A percentile compares a stretch with the other conserved stretches of the same genome.
Conservation (phyloP, 345 rosid genomes). For the Eucalyptus lansdowneana region DNA sequence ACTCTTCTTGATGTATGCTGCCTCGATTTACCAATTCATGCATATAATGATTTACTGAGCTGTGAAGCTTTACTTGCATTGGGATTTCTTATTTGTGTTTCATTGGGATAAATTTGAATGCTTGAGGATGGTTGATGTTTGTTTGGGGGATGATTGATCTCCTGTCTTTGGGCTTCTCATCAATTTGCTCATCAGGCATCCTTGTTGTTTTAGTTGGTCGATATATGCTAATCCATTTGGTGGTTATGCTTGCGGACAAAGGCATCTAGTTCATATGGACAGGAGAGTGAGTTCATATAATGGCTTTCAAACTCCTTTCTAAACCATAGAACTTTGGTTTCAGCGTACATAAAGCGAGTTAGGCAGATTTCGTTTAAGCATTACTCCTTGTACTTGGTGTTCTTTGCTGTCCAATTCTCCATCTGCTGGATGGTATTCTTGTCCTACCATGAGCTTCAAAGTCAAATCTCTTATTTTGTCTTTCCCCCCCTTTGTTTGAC, state of each 20-base stretch:
- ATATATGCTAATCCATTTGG: not conserved
- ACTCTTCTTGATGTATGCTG: constrained; percentile 42
- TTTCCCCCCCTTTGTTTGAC: not conserved
- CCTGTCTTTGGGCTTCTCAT: not conserved
- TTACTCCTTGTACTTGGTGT: not conserved
- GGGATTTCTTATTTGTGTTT: not conserved
- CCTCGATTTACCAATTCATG: not conserved
- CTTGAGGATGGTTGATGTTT: not conserved
- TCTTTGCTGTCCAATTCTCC: not conserved
- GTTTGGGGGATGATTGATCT: not conserved
- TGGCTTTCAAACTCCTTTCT: not conserved
- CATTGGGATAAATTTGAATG: not conserved
- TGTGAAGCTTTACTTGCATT: not conserved
- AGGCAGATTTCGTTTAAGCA: not conserved
- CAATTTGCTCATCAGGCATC: not conserved
- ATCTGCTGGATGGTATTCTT: not conserved
- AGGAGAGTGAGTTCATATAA: not conserved
- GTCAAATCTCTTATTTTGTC: not conserved
- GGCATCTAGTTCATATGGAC: not conserved
- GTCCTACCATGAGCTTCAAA: not conserved
- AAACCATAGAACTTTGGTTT: not conserved
- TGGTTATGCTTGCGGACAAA: not conserved
- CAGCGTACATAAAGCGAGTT: not conserved
- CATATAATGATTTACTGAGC: not conserved
- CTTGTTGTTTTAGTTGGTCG: not conserved